Percentiles rank a stretch among this genome's conserved stretches.
Conservation (phyloP, 2,329 filamentous ascomycete genomes). For the Colletotrichum simmondsii region DNA sequence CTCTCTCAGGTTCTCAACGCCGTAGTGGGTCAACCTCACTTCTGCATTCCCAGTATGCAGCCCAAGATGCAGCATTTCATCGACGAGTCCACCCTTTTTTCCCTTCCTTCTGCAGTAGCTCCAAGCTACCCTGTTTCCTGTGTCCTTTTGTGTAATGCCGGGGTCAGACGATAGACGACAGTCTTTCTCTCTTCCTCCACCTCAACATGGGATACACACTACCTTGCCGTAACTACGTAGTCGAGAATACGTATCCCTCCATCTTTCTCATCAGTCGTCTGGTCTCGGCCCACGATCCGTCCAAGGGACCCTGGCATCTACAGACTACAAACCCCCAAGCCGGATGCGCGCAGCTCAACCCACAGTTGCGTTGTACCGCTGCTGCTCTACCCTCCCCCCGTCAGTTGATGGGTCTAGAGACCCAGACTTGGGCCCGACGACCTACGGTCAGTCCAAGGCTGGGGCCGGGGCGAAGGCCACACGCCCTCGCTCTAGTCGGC, state of each 20-base stretch:
- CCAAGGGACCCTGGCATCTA: slow-evolving; percentile 16
- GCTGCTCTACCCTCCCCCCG: too few species aligned
- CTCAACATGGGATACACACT: not conserved
- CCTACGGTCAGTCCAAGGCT: slow-evolving; percentile 16
- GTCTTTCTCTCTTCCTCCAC: not conserved
- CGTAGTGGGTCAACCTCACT: slow-evolving; percentile 14
- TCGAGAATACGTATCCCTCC: not conserved
- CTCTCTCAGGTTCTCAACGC: slow-evolving; percentile 21
- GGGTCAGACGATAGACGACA: not conserved
- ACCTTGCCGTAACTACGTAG: not conserved
- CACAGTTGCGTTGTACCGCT: slow-evolving; percentile 28
- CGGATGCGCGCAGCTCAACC: slow-evolving; percentile 16
- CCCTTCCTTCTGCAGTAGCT: slow-evolving; percentile 9
- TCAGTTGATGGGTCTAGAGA: not conserved
- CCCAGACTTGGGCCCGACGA: slow-evolving; percentile 11
- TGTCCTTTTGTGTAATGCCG: not conserved
- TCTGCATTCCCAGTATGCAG: slow-evolving; percentile 6
- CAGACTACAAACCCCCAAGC: slow-evolving; percentile 6
- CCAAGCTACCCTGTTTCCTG: not conserved
- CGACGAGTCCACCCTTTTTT: not conserved
- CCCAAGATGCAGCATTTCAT: not conserved
- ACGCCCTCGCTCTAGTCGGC: slow-evolving; percentile 1
- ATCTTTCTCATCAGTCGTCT: not conserved
- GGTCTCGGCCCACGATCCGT: slow-evolving; percentile 26
- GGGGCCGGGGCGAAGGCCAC: slow-evolving; percentile 1